Evolutionary conservation across 2,329 filamentous ascomycete species (phyloP), one percentile per base, ranked within the genome.

Genomic region (Hyphodiscus sp.): DNA sequence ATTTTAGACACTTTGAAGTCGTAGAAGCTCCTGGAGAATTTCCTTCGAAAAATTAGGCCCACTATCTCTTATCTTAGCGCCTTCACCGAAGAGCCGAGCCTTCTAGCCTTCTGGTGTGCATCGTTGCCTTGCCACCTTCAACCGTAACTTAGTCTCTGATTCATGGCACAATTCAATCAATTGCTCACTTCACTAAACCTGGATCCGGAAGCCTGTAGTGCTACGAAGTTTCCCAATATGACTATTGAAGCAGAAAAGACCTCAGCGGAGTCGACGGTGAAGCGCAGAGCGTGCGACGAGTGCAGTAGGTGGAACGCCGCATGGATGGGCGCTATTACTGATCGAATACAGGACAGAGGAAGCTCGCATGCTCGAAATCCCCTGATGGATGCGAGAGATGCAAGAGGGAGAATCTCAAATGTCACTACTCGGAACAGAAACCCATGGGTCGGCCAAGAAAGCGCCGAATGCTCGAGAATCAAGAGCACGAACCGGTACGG

Each of bases 371-470:
- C 67, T 78, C 80, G 42, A 86, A 86, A 63, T 80, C 85, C 60
- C 65, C 72, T 1, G 74, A 77, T 50, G 81, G 81, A 52, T 86
- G 83, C 65, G 69, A 73, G 8, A 76, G 83, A 53, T 86, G 83
- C 63, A 73, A 70, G 51, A 74, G 73, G 52, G 82, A 86, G 60
- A 74, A 73, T 53, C 76, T 84, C 43, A 52, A 56, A 43, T 86
- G 83, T 62, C 73, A 80, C 58, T 86, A 85, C 68, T 85, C 82
- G 8, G 71, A 75, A 13, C 83, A 85, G 65, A 86, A 86, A 68
- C 80, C 73, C 42, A 86, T 86, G 82, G 83, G 83, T 3, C 74
- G 83, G 43, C 83, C 83, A 20, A 73, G 81, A 52, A 86, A 86
- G 68, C 73, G 79, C 53, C 75, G 70, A 41, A 67, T 64, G 47